Conservation (phyloP, 2,329 filamentous ascomycete genomes). For the Anthostomella pinea region DNA sequence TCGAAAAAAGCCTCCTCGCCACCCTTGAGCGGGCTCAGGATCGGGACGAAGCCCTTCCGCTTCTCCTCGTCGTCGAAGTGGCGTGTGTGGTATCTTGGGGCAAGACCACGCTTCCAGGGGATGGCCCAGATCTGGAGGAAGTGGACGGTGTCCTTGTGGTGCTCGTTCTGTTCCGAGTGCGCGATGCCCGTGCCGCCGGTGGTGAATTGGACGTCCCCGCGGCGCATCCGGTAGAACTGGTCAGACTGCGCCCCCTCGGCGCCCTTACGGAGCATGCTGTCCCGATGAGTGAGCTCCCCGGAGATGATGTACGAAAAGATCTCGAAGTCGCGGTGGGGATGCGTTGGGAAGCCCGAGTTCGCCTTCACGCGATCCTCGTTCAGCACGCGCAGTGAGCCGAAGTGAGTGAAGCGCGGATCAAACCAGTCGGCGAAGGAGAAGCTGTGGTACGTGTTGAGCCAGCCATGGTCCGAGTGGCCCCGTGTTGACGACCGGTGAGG, state of each 20-base stretch:
- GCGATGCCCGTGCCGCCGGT: constrained; percentile 79
- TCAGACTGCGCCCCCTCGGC: constrained; percentile 57
- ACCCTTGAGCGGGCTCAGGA: constrained; percentile 71
- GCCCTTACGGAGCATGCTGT: constrained; percentile 75
- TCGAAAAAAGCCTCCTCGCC: constrained; percentile 59
- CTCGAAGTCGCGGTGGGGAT: constrained; percentile 82
- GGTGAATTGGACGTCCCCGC: constrained; percentile 87
- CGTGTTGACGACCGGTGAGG: constrained; percentile 69
- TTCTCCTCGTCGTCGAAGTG: constrained; percentile 73
- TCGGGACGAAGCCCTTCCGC: constrained; percentile 65
- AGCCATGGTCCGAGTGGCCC: constrained; percentile 79
- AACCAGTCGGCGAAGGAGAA: constrained; percentile 78
- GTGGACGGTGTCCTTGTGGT: constrained; percentile 67
- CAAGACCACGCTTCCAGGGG: constrained; percentile 70
- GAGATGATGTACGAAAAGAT: constrained; percentile 83
- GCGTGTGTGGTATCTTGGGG: constrained; percentile 73
- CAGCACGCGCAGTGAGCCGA: constrained; percentile 76
- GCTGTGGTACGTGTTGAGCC: constrained; percentile 84
- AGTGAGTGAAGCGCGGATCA: constrained; percentile 64
- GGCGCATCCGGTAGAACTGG: constrained; percentile 67
- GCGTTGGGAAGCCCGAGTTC: constrained; percentile 76
- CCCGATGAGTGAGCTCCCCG: constrained; percentile 83
- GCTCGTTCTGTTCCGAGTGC: constrained; percentile 81
- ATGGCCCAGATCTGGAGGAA: constrained; percentile 89
- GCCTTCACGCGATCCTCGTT: constrained; percentile 83